Evolutionary conservation across 306 rosid genomes (phyloP).

Genomic region (Rosa chinensis): DNA sequence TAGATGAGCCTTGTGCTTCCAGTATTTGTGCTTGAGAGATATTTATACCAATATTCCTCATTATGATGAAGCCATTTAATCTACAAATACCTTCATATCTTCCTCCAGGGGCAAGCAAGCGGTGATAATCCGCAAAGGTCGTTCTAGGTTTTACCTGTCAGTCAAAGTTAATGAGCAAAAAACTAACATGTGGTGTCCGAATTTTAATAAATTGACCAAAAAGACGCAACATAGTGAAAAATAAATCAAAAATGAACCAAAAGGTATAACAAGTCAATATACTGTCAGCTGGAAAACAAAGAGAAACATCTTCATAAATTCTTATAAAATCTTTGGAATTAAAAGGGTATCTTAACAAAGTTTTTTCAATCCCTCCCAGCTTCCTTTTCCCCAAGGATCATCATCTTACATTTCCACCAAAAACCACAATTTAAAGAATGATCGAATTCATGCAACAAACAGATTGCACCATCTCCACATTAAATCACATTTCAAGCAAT

Average conservation of each 20-base stretch:
- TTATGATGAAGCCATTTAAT: not conserved
- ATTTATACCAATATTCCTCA: not conserved
- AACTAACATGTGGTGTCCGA: slow-evolving; percentile 11
- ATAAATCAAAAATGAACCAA: not conserved
- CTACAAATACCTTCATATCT: slow-evolving; percentile 57
- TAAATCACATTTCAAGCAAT: not conserved
- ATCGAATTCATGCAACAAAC: too few relatives aligned
- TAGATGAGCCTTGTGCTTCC: too few relatives aligned
- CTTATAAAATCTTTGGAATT: not conserved
- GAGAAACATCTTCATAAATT: not conserved
- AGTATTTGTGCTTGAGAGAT: too few relatives aligned
- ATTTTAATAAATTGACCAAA: slow-evolving; percentile 7
- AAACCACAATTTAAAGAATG: too few relatives aligned
- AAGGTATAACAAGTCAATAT: not conserved
- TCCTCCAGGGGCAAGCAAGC: slow-evolving; percentile 64
- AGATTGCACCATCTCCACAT: not conserved
- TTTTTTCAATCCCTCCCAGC: not conserved
- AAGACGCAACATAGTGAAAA: not conserved
- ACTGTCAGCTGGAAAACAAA: not conserved
- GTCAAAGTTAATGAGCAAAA: slow-evolving; percentile 13
- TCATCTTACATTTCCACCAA: not conserved
- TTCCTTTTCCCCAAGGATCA: not conserved
- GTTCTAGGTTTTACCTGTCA: slow-evolving; percentile 59
- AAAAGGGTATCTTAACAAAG: not conserved
- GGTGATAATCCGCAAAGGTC: slow-evolving; percentile 64